Evolutionary conservation across 2,329 filamentous ascomycete genomes (phyloP).

Genomic region (Penicillium sp.): DNA sequence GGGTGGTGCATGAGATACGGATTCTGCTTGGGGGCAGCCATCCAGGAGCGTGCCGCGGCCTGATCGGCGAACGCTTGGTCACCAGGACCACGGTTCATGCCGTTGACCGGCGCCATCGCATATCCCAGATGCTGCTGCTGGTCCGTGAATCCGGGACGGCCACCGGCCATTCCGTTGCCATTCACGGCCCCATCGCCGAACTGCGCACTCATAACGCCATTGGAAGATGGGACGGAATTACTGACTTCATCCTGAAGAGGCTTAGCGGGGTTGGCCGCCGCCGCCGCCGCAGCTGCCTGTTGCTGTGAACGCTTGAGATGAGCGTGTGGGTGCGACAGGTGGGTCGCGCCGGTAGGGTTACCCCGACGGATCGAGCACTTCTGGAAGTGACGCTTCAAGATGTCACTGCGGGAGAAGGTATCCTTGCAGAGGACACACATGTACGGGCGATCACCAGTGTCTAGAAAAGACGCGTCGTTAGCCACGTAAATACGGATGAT

Average conservation of each 20-base stretch:
- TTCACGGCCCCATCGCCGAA: slow-evolving; percentile 50
- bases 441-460: slow-evolving; percentile 97
- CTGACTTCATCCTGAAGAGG: slow-evolving; percentile 51
- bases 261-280: slow-evolving; percentile 48
- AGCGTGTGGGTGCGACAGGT: slow-evolving; percentile 88
- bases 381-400: slow-evolving; percentile 97
- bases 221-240: slow-evolving; percentile 49
- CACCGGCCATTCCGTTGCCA: slow-evolving; percentile 45
- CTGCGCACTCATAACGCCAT: slow-evolving; percentile 47
- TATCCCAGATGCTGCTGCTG: slow-evolving; percentile 51
- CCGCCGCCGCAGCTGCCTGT: slow-evolving; percentile 37
- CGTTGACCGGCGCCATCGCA: slow-evolving; percentile 48
- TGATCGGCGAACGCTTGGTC: slow-evolving; percentile 44
- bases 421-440: slow-evolving; percentile 98
- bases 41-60: slow-evolving; percentile 47
- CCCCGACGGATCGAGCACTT: slow-evolving; percentile 97
- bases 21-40: slow-evolving; percentile 51
- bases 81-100: slow-evolving; percentile 45
- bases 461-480: slow-evolving; percentile 51
- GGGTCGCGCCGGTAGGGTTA: slow-evolving; percentile 91
- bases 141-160: slow-evolving; percentile 45
- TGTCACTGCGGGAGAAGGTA: slow-evolving; percentile 96
- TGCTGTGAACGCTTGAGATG: slow-evolving; percentile 74
- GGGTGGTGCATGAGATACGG: slow-evolving; percentile 49
- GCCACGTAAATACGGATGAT: background rate